Conservation (phyloP, 352 stramenopile genomes). For the Globisporangium radiosum region DNA sequence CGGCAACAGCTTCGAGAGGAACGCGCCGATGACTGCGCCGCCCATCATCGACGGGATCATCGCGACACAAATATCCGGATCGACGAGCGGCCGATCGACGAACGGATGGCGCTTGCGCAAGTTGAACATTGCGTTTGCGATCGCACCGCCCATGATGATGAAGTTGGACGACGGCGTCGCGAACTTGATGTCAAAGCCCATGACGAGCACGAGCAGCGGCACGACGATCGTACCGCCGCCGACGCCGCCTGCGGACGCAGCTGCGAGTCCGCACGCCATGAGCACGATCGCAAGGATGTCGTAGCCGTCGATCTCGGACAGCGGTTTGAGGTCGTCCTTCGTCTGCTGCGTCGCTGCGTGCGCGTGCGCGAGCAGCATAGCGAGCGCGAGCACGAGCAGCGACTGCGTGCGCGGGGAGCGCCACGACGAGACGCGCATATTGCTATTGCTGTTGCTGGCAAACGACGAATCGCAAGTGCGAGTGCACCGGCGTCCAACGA, state of each 20-base stretch:
- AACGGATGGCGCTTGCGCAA: slow-evolving; percentile 50
- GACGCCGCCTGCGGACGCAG: slow-evolving; percentile 40
- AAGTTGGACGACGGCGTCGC: slow-evolving; percentile 55
- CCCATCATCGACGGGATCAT: slow-evolving; percentile 66
- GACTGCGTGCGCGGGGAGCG: not conserved
- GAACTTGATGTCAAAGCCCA: slow-evolving; percentile 65
- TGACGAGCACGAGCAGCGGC: slow-evolving; percentile 49
- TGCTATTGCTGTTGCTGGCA: not conserved
- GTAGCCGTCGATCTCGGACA: slow-evolving; percentile 37
- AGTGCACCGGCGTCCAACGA: no score
- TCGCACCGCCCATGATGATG: slow-evolving; percentile 53
- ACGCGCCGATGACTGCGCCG: slow-evolving; percentile 41
- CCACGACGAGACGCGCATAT: not conserved
- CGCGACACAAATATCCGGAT: slow-evolving; percentile 42
- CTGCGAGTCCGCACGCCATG: slow-evolving; percentile 38
- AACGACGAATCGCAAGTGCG: not conserved
- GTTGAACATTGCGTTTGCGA: slow-evolving; percentile 62
- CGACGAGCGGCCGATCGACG: slow-evolving; percentile 49
- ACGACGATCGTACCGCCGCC: slow-evolving; percentile 49
- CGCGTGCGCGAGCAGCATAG: not conserved
- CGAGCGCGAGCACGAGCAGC: not conserved
- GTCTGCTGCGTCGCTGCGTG: slow-evolving; percentile 9
- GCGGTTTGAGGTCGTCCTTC: slow-evolving; percentile 13
- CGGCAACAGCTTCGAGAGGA: slow-evolving; percentile 53
- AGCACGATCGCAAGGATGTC: slow-evolving; percentile 39